Evolutionary conservation across 2,329 filamentous ascomycete genomes (phyloP).

Genomic region (Penicillium sp.): DNA sequence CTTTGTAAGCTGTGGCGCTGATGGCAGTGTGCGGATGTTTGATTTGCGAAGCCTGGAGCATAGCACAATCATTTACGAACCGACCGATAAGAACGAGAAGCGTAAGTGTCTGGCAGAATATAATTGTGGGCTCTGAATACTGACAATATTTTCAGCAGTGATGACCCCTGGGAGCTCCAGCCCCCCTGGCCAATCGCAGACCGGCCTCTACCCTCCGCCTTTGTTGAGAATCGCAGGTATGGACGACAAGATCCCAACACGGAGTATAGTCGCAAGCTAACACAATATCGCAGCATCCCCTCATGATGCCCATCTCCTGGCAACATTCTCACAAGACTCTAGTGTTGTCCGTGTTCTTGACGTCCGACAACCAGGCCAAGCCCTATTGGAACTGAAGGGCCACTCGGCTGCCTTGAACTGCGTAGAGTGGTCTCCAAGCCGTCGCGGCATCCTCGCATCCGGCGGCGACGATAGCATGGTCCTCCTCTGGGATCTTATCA

Average conservation of each 20-base stretch:
- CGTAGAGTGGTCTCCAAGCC: slow-evolving; percentile 89
- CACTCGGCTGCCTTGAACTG: slow-evolving; percentile 84
- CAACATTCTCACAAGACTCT: slow-evolving; percentile 95
- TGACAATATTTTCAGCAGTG: slow-evolving; percentile 29
- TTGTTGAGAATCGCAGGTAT: slow-evolving; percentile 45
- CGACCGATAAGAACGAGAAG: slow-evolving; percentile 74
- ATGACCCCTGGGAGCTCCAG: slow-evolving; percentile 58
- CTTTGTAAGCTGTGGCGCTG: slow-evolving; percentile 95
- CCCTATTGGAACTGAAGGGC: slow-evolving; percentile 86
- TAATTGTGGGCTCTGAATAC: not conserved
- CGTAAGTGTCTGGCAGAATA: slow-evolving; percentile 48
- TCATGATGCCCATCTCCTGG: slow-evolving; percentile 89
- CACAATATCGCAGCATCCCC: slow-evolving; percentile 64
- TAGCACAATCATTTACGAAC: slow-evolving; percentile 98
- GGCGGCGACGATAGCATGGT: slow-evolving; percentile 91
- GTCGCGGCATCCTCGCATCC: slow-evolving; percentile 83
- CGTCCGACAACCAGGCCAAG: slow-evolving; percentile 92
- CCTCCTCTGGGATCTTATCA: slow-evolving; percentile 89
- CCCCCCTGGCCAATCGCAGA: slow-evolving; percentile 65
- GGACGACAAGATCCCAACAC: slow-evolving; percentile 3
- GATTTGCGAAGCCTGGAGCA: slow-evolving; percentile 94
- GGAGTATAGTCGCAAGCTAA: slow-evolving; percentile 9
- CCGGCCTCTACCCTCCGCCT: slow-evolving; percentile 57
- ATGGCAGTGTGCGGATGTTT: slow-evolving; percentile 98
- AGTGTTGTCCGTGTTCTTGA: slow-evolving; percentile 92